Conservation (phyloP, 257 asterid genomes). For the Primulina huaijiensis region DNA sequence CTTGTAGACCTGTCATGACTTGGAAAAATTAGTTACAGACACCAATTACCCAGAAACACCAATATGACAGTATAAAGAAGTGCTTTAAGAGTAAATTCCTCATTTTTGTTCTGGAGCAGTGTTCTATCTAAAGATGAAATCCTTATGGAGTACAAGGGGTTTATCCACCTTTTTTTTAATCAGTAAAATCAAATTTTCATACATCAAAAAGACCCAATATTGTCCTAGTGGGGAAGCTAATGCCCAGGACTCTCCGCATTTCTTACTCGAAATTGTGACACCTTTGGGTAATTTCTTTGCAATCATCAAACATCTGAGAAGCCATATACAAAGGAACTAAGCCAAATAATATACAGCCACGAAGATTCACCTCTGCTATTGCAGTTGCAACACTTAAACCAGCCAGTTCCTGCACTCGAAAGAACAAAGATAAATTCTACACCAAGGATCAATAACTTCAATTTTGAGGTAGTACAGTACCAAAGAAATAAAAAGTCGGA, state of each 20-base stretch:
- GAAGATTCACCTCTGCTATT: conserved; percentile 33
- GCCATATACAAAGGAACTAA: background rate
- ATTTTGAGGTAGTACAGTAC: background rate
- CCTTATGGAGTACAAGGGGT: background rate
- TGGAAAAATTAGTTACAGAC: background rate
- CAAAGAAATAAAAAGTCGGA: too few relatives aligned
- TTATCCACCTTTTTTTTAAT: background rate
- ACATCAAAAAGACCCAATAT: background rate
- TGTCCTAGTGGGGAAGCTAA: background rate
- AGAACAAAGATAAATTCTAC: background rate
- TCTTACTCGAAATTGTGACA: too few relatives aligned
- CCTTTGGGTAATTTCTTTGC: too few relatives aligned
- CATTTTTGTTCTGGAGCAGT: background rate
- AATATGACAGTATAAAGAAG: too few relatives aligned
- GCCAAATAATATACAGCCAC: background rate
- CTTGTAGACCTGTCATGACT: conserved; percentile 29
- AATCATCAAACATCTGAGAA: background rate
- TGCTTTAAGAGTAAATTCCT: background rate
- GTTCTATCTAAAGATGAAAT: background rate
- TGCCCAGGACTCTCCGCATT: too few relatives aligned
- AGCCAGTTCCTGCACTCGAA: conserved; percentile 31
- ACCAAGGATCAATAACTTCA: background rate
- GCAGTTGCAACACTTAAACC: conserved; percentile 38
- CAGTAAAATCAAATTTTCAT: too few relatives aligned
- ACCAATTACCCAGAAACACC: background rate